Base-by-base conservation (phyloP, 495 filamentous ascomycete species). In the Endocarpon pusillum region DNA sequence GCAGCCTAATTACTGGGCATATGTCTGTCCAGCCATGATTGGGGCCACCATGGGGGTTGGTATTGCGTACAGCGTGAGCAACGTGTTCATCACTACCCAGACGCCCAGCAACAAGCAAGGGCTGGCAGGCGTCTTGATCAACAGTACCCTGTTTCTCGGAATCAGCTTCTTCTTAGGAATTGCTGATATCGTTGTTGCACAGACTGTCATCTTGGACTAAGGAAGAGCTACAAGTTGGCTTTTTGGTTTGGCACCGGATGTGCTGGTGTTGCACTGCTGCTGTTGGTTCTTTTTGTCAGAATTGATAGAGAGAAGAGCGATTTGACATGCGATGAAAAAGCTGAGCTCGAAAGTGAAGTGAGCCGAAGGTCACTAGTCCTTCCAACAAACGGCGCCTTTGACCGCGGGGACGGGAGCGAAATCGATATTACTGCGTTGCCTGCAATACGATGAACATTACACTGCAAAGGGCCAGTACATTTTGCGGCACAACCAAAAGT, bases 1-100 rank as follows among this genome's bases (percentile, higher is more conserved):
- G 2, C 65, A 65, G 6, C 66, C 64, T 1, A 67, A 65, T 21
- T 69, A 75, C 54, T 73, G 78, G 78, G 67, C 75, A 0, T 85
- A 67, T 36, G 64, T 89, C 17, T 81, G 89, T 46, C 80, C 84
- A 0, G 59, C 80, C 18, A 92, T 92, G 84, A 53, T 87, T 18
- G 75, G 74, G 42, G 74, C 71, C 3, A 92, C 84, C 0, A 58
- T 86, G 21, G 84, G 78, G 3, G 76, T 91, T 29, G 84, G 92
- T 44, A 73, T 89, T 39, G 78, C 73, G 17, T 92, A 75, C 61
- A 84, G 81, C 43, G 62, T 91, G 5, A 69, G 78, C 25, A 87
- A 84, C 45, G 71, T 91, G 29, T 91, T 87, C 49, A 77, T 87
- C 48, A 85, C 80, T 0, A 80, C 78, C 1, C 68, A 66, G 3